Percentiles rank a stretch among this genome's conserved stretches.
Conservation (phyloP, 331 rosid genomes). For the Rosa hybrid region DNA sequence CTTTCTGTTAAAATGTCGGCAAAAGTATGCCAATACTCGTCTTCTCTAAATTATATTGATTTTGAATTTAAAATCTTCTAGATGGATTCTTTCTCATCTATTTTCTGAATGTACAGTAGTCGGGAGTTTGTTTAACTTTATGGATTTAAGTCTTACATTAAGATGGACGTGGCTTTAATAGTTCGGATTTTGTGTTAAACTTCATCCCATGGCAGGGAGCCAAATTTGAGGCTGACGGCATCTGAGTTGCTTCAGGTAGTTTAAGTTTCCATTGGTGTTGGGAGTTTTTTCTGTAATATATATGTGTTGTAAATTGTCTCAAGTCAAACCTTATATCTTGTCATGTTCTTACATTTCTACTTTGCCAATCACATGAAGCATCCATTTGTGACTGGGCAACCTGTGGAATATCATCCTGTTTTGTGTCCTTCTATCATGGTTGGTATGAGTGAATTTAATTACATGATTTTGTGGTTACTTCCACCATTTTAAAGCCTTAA, state of each 20-base stretch:
- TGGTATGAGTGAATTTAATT: constrained; percentile 35
- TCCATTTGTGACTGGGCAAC: constrained; percentile 81
- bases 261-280: constrained; percentile 20
- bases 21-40: constrained; percentile 61
- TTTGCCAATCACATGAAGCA: constrained; percentile 63
- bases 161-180: neutral
- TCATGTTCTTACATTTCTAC: constrained; percentile 25
- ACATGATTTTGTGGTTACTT: constrained; percentile 6
- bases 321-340: constrained; percentile 12
- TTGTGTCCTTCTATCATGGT: constrained; percentile 51
- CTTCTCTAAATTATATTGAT: constrained; percentile 18
- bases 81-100: neutral
- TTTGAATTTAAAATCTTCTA: constrained; percentile 3
- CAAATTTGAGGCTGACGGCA: constrained; percentile 73
- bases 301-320: constrained; percentile 12
- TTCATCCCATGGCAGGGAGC: constrained; percentile 73
- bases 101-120: neutral
- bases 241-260: constrained; percentile 90
- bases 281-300: constrained; percentile 16
- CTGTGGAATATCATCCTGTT: constrained; percentile 36
- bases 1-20: constrained; percentile 88
- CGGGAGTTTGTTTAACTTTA: neutral
- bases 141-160: neutral
- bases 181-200: constrained; percentile 11
- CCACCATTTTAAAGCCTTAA: constrained; percentile 8